Evolutionary conservation across 345 rosid species (phyloP).

Genomic region (Salix udensis): DNA sequence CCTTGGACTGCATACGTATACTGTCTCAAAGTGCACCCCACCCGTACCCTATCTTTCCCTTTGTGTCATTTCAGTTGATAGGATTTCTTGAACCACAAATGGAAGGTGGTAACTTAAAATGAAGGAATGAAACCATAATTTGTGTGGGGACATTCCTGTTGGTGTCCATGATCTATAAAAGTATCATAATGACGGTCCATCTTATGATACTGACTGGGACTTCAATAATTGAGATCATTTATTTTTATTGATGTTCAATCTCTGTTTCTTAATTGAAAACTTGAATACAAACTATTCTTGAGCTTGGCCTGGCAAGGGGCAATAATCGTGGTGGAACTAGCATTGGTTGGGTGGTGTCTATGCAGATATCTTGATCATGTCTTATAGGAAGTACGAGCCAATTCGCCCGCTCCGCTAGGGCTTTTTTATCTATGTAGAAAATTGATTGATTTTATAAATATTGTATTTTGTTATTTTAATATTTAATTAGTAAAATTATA

Average conservation of each 20-base stretch:
- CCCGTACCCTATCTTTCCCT: neutral
- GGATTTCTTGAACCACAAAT: neutral
- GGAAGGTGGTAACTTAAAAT: neutral
- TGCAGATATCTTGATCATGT: neutral
- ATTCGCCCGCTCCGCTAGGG: too few relatives aligned
- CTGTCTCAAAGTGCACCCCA: neutral
- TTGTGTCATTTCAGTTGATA: neutral
- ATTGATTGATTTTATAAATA: too few relatives aligned
- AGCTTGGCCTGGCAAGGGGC: neutral
- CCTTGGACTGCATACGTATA: neutral
- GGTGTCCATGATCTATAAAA: neutral
- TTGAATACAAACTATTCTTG: neutral
- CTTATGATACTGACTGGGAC: neutral
- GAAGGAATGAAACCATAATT: neutral
- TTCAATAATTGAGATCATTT: neutral
- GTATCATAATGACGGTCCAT: neutral
- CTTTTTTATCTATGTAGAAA: too few relatives aligned
- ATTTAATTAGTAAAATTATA: too few relatives aligned
- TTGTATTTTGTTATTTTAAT: too few relatives aligned
- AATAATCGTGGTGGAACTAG: neutral
- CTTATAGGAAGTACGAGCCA: neutral
- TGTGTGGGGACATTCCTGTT: neutral
- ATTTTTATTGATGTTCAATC: neutral
- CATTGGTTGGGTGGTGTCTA: neutral
- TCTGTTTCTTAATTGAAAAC: neutral